Evolutionary conservation across 768 basidiomycete species (phyloP).

Genomic region (Tricholoma matsutake): DNA sequence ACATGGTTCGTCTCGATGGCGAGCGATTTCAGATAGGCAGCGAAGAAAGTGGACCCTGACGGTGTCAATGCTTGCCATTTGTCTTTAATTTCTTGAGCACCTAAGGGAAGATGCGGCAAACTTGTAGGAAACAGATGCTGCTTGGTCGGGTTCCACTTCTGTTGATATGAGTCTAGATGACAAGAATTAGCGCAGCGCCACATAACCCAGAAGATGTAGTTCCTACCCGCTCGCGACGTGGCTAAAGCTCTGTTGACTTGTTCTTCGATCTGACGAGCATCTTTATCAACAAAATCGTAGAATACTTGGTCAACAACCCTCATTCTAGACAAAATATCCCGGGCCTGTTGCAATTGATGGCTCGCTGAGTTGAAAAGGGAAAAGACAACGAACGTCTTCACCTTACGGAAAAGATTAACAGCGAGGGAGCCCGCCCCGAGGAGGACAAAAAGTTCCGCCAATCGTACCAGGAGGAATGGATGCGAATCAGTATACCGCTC

Average conservation of each 20-base stretch:
- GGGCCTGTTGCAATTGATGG: neutral
- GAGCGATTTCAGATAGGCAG: too few species aligned
- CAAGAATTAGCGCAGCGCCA: neutral
- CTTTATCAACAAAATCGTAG: neutral
- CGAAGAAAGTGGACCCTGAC: too few species aligned
- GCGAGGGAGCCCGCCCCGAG: neutral
- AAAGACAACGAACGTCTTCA: neutral
- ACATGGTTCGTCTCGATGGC: too few species aligned
- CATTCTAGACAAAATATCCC: neutral
- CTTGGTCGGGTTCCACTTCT: too few species aligned
- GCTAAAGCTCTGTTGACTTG: too few species aligned
- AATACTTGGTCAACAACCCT: neutral
- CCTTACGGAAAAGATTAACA: neutral
- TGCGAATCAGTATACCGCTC: neutral
- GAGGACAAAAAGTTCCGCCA: neutral
- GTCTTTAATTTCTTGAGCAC: too few species aligned
- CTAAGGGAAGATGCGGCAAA: too few species aligned
- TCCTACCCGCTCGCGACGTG: neutral
- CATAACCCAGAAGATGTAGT: neutral
- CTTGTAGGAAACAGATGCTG: too few species aligned
- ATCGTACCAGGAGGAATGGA: conserved; percentile 4
- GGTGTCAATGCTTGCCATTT: too few species aligned
- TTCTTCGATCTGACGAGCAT: neutral
- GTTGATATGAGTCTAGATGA: too few species aligned
- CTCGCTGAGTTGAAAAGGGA: neutral